Conservation (phyloP, 2,329 filamentous ascomycete genomes). For the Talaromyces amestolkiae region DNA sequence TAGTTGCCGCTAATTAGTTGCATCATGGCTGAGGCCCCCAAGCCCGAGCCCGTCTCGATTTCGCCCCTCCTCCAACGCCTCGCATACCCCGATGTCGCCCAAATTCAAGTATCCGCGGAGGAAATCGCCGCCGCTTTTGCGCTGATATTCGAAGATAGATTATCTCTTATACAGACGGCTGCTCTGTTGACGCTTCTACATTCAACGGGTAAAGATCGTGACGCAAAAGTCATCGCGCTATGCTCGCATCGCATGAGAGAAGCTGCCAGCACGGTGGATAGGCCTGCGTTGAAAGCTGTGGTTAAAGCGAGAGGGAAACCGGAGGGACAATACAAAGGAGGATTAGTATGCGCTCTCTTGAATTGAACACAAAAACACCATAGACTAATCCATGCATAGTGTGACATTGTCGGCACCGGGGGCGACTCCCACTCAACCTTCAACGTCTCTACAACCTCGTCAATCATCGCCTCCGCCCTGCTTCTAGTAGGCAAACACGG, state of each 20-base stretch:
- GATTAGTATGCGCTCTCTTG: constrained; percentile 62
- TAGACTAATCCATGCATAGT: constrained; percentile 43
- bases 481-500: constrained; percentile 91
- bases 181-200: constrained; percentile 87
- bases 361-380: too few species aligned
- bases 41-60: constrained; percentile 45
- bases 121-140: constrained; percentile 90
- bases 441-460: constrained; percentile 95
- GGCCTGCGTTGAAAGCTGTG: constrained; percentile 58
- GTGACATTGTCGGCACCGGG: constrained; percentile 96
- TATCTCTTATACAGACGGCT: constrained; percentile 84
- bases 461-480: constrained; percentile 82
- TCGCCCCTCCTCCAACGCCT: constrained; percentile 49
- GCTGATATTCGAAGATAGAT: constrained; percentile 83
- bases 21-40: constrained; percentile 30
- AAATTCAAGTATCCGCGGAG: constrained; percentile 61
- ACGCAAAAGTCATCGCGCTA: constrained; percentile 79
- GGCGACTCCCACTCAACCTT: constrained; percentile 97
- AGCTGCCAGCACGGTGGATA: constrained; percentile 71
- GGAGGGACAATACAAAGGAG: constrained; percentile 75
- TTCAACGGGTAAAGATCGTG: constrained; percentile 81
- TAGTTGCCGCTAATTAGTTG: too few species aligned
- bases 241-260: constrained; percentile 81
- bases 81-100: constrained; percentile 44
- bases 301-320: constrained; percentile 60